These are phyloP conservation scores for Mycena kentingensis DNA, from an alignment of 768 basidiomycete species.

Conservation along the genomic window DNA sequence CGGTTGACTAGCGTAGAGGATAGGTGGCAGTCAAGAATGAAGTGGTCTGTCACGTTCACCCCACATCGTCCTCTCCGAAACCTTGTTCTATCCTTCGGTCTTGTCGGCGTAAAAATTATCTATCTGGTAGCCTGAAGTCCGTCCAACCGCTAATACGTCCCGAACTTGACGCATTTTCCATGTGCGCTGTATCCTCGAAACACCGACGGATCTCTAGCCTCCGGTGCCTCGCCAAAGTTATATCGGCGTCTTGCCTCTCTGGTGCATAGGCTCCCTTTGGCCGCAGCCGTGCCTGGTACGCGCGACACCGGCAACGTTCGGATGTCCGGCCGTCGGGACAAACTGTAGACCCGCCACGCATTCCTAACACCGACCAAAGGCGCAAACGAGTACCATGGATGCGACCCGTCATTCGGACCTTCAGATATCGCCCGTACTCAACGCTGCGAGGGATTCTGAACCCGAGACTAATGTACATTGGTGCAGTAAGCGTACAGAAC, in stretches of 20 bases:
- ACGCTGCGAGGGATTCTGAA: not conserved
- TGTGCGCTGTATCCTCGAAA: no score
- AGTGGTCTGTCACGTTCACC: not conserved
- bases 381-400: not conserved
- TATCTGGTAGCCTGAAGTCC: no score
- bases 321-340: not conserved
- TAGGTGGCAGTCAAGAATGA: constrained; percentile 5
- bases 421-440: not conserved
- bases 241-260: no score
- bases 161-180: no score
- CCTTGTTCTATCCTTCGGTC: no score
- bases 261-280: not conserved
- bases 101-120: no score
- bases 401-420: not conserved
- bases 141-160: no score
- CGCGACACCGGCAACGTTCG: not conserved
- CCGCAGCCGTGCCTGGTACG: not conserved
- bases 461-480: no score
- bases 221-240: no score
- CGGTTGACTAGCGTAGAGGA: constrained; percentile 5
- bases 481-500: no score
- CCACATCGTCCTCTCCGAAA: no score
- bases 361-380: not conserved
- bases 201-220: no score
- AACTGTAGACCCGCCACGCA: not conserved